These are phyloP conservation scores for Candida railenensis DNA, from an alignment of 805 yeast species.

Conservation along the genomic window DNA sequence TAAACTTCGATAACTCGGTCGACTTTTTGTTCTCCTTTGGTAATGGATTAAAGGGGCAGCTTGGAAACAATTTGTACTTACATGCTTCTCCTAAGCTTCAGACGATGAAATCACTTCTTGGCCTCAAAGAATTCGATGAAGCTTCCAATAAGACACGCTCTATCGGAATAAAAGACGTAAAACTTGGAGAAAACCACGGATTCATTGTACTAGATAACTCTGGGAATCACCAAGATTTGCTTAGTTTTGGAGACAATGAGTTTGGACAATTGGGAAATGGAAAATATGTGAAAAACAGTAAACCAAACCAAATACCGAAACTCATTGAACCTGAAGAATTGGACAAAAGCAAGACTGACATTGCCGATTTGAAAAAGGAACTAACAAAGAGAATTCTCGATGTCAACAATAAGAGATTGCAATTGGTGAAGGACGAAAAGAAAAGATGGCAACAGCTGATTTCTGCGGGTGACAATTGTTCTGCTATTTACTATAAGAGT, in stretches of 20 bases:
- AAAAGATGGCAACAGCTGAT: slow-evolving; percentile 49
- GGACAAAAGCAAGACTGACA: slow-evolving; percentile 10
- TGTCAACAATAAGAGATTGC: slow-evolving; percentile 45
- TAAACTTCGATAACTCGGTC: slow-evolving; percentile 21
- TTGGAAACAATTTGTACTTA: slow-evolving; percentile 74
- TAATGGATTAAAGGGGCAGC: slow-evolving; percentile 79
- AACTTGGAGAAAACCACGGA: slow-evolving; percentile 65
- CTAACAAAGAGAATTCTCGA: slow-evolving; percentile 29
- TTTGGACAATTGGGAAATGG: slow-evolving; percentile 86
- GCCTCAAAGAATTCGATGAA: slow-evolving; percentile 58
- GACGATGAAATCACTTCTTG: slow-evolving; percentile 48
- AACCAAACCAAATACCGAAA: slow-evolving; percentile 54
- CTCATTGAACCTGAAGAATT: slow-evolving; percentile 54
- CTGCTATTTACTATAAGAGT: slow-evolving; percentile 61
- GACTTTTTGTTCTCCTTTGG: slow-evolving; percentile 64
- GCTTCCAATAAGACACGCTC: slow-evolving; percentile 34
- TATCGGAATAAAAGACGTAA: slow-evolving; percentile 51
- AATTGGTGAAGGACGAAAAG: slow-evolving; percentile 30
- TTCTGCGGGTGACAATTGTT: slow-evolving; percentile 59
- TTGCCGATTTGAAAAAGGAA: slow-evolving; percentile 13
- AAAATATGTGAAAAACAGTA: slow-evolving; percentile 56
- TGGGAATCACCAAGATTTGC: slow-evolving; percentile 50
- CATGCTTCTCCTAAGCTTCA: slow-evolving; percentile 74
- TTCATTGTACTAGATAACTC: slow-evolving; percentile 55
- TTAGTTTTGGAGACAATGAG: slow-evolving; percentile 84